These are phyloP conservation scores for Fragaria nilgerrensis DNA, from an alignment of 306 rosid genomes.

Conservation along the genomic window DNA sequence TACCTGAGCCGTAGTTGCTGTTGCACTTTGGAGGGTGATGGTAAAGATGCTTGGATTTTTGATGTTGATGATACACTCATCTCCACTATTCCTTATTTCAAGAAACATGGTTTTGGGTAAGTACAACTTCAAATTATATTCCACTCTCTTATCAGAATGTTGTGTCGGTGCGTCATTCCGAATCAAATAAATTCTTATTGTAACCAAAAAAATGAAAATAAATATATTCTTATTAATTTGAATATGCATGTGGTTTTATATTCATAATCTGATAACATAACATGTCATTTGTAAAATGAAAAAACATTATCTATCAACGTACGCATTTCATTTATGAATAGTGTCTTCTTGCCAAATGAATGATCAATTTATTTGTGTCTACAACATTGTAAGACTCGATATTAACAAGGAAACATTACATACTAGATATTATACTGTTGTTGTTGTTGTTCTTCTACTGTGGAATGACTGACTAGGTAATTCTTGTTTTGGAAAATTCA, in stretches of 20 bases:
- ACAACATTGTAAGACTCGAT: background rate
- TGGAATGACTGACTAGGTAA: background rate
- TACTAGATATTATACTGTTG: background rate
- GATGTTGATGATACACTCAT: slow-evolving; percentile 68
- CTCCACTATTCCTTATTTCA: slow-evolving; percentile 67
- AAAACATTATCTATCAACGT: background rate
- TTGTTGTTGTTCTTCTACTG: background rate
- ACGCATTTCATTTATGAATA: background rate
- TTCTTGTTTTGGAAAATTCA: background rate
- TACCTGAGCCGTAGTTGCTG: slow-evolving; percentile 32
- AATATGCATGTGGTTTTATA: background rate
- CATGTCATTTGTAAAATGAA: background rate
- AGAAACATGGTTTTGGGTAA: slow-evolving; percentile 50
- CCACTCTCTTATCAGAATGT: background rate
- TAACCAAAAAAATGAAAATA: no score
- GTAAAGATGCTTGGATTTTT: slow-evolving; percentile 71
- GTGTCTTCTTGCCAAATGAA: background rate
- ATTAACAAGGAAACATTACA: background rate
- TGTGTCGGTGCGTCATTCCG: background rate
- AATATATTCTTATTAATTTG: background rate
- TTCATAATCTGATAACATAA: background rate
- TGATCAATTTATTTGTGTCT: background rate
- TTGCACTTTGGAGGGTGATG: slow-evolving; percentile 56
- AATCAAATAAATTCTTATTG: background rate
- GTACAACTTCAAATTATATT: background rate